Evolutionary conservation across 176 grass and related monocot species (phyloP).

Genomic region (Eremochloa ophiuroides): DNA sequence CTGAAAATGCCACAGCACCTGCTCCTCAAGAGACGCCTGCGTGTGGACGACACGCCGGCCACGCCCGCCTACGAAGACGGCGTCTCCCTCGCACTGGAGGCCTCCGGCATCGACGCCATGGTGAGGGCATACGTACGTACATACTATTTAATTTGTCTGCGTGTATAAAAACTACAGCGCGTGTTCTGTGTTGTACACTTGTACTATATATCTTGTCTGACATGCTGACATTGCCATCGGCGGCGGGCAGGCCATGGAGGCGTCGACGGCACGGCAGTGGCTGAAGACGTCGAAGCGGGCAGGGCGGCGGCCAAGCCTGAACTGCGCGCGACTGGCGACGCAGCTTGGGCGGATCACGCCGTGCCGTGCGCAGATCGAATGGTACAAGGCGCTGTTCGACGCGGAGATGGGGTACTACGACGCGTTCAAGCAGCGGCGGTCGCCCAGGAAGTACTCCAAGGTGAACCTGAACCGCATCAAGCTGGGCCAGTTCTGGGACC

Average conservation of each 20-base stretch:
- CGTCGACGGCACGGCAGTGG: slow-evolving; percentile 48
- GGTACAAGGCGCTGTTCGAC: slow-evolving; percentile 85
- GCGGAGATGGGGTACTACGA: slow-evolving; percentile 82
- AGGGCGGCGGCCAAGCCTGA: slow-evolving; percentile 54
- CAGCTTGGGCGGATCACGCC: slow-evolving; percentile 76
- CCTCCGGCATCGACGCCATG: slow-evolving; percentile 56
- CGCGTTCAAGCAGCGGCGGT: slow-evolving; percentile 67
- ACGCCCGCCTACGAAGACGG: slow-evolving; percentile 45
- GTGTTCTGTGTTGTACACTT: not conserved
- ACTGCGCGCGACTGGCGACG: slow-evolving; percentile 54
- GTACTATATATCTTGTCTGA: not conserved
- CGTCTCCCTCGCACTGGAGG: slow-evolving; percentile 64
- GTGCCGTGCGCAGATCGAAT: slow-evolving; percentile 76
- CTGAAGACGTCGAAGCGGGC: slow-evolving; percentile 55
- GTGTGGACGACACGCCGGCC: not conserved
- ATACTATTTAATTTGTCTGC: not conserved
- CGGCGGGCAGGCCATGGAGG: slow-evolving; percentile 50
- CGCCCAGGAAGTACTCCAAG: slow-evolving; percentile 40
- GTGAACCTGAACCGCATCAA: slow-evolving; percentile 66
- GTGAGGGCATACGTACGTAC: slow-evolving; percentile 24
- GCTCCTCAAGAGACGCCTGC: slow-evolving; percentile 36
- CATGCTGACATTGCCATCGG: not conserved
- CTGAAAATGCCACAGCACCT: slow-evolving; percentile 47
- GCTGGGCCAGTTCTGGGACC: slow-evolving; percentile 81
- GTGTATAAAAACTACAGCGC: not conserved